Percentiles rank a stretch among this genome's conserved stretches.
phyloP scores from a whole-genome alignment of 345 rosid genomes.

The Balakata baccata region DNA sequence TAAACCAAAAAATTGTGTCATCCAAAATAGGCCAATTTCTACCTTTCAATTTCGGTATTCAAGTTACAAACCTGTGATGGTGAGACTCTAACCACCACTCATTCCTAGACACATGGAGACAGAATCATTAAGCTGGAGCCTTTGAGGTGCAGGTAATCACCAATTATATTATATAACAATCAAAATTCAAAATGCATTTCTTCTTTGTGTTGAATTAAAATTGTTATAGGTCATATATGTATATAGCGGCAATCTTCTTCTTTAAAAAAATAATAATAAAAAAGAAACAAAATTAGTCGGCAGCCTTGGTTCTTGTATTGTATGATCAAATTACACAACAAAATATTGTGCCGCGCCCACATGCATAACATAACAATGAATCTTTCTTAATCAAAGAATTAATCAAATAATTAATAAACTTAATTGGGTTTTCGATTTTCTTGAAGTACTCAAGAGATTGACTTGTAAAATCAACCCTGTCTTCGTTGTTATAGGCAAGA shows the following conservation, averaged over 20 bases:
- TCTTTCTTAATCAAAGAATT: neutral
- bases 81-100: slow-evolving; percentile 33
- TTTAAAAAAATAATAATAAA: neutral
- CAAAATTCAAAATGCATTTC: too few relatives aligned
- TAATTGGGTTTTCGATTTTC: neutral
- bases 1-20: slow-evolving; percentile 31
- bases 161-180: too few relatives aligned
- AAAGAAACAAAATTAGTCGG: slow-evolving; percentile 33
- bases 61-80: slow-evolving; percentile 18
- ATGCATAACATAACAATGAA: neutral
- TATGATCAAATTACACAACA: neutral
- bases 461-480: slow-evolving; percentile 6
- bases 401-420: too few relatives aligned
- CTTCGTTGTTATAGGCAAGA: slow-evolving; percentile 17
- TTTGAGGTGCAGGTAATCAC: neutral
- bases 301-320: slow-evolving; percentile 42
- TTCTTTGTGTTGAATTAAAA: neutral
- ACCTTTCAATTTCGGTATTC: neutral
- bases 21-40: slow-evolving; percentile 25
- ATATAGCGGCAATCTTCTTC: too few relatives aligned
- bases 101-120: slow-evolving; percentile 8
- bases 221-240: too few relatives aligned
- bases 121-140: neutral
- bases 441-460: too few relatives aligned
- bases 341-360: neutral